Base-by-base conservation (phyloP, 257 asterid species). In the Nicotiana tabacum region DNA sequence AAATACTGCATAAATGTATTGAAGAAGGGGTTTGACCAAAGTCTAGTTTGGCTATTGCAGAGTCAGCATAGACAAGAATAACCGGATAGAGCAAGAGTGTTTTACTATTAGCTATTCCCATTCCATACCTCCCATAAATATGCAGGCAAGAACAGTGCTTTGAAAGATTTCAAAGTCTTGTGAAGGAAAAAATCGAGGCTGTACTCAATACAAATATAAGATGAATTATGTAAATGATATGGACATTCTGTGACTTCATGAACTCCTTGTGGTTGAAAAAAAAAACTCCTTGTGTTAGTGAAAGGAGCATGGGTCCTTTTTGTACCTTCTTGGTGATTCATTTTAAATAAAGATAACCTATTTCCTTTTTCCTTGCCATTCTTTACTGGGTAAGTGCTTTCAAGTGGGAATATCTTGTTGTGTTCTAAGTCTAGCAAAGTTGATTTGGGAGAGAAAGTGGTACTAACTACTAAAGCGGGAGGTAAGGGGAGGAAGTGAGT, bases 351-450 rank as follows among this genome's bases (percentile, higher is more conserved):
- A 57, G 16, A 76, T 33, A 27, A 27, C 33, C 64, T 74, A n/a
- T 48, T 51, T 1, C 53, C 13, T 7, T 76, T 13, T 27, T 76
- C 29, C 53, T 37, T 51, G 64, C 16, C 9, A 48, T 51, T 51
- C 64, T 12, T 48, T 76, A 7, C 64, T 76, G 62, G 61, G 64
- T 58, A 37, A 12, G 80, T 27, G 80, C 64, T 76, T 51, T 76
- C 64, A 76, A 76, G 15, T 51, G 80, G 62, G 46, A 76, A 29
- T 76, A 51, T 76, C 0, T 51, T 29, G 46, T 51, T 39, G 61
- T n/a, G 37, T 76, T 4, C 80, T 76, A 51, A 76, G 46, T 76
- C 80, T 76, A 76, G 80, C 46, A 48, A 76, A 76, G 4, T 51
- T 51, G 64, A 29, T 76, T 76, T 51, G 43, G n/a, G 64, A 16